A percentile compares a stretch with the other conserved stretches of the same genome.
Conservation (phyloP, 2,329 filamentous ascomycete species). For the Dothidotthia symphoricarpi region DNA sequence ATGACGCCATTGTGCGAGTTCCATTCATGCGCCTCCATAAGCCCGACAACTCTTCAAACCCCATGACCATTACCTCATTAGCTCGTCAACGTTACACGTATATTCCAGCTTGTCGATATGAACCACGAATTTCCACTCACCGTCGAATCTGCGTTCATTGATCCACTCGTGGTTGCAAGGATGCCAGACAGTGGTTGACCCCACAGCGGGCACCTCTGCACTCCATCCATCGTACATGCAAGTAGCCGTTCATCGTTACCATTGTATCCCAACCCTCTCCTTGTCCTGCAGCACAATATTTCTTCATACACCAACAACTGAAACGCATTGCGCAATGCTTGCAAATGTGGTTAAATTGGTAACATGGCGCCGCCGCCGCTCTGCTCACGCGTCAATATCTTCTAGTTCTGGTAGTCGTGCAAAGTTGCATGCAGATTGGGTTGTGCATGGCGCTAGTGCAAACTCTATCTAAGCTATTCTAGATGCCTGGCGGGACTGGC, state of each 20-base stretch:
- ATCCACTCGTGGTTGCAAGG: neutral
- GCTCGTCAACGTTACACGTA: neutral
- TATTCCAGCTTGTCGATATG: slow-evolving; percentile 5
- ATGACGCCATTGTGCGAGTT: slow-evolving; percentile 1
- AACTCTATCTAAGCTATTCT: no score
- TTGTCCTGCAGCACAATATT: neutral
- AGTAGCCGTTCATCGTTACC: slow-evolving; percentile 7
- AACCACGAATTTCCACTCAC: neutral
- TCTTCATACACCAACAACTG: neutral
- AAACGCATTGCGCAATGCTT: neutral
- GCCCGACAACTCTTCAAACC: neutral
- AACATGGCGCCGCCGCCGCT: neutral
- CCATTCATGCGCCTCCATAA: neutral
- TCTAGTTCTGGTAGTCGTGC: neutral
- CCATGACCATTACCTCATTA: neutral
- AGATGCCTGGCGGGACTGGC: no score
- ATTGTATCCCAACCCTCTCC: neutral
- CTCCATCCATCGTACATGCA: slow-evolving; percentile 7
- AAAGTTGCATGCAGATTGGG: slow-evolving; percentile 3
- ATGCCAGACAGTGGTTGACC: slow-evolving; percentile 3
- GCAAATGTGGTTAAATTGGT: neutral
- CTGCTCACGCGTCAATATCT: slow-evolving; percentile 8
- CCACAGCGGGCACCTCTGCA: slow-evolving; percentile 11
- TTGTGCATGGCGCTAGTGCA: slow-evolving; percentile 6
- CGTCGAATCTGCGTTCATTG: no score